phyloP scores from a whole-genome alignment of 2,329 filamentous ascomycete genomes.

The Dactylellina drechsleri region DNA sequence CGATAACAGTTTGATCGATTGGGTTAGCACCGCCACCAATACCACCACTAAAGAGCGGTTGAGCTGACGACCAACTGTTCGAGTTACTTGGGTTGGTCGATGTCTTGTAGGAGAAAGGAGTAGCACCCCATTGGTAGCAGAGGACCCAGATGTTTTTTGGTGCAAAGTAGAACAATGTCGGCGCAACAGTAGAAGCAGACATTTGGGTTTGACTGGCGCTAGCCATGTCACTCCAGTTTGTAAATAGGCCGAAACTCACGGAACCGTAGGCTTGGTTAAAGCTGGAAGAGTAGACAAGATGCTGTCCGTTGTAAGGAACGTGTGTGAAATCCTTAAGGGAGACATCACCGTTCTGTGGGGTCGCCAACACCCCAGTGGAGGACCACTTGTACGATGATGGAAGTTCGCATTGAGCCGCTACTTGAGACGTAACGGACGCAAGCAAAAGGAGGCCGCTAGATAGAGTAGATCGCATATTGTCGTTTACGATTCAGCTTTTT shows the following conservation, averaged over 20 bases:
- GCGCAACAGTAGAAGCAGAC: slow-evolving; percentile 66
- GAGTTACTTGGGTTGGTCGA: slow-evolving; percentile 69
- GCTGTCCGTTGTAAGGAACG: slow-evolving; percentile 68
- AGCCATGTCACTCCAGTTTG: slow-evolving; percentile 67
- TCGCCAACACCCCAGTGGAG: slow-evolving; percentile 66
- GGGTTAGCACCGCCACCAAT: slow-evolving; percentile 68
- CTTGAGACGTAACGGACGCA: slow-evolving; percentile 22
- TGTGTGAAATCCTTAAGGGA: slow-evolving; percentile 73
- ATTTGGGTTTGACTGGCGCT: slow-evolving; percentile 68
- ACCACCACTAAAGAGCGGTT: slow-evolving; percentile 69
- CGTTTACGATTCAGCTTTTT: no score
- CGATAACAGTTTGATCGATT: slow-evolving; percentile 74
- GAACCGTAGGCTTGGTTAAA: slow-evolving; percentile 67
- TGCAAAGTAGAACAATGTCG: slow-evolving; percentile 71
- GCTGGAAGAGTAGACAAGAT: slow-evolving; percentile 71
- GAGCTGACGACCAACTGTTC: slow-evolving; percentile 68
- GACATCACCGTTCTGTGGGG: slow-evolving; percentile 67
- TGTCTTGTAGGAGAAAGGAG: slow-evolving; percentile 71
- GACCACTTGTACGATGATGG: slow-evolving; percentile 69
- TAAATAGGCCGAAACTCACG: slow-evolving; percentile 69
- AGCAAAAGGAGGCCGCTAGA: slow-evolving; percentile 28
- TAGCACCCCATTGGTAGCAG: slow-evolving; percentile 73
- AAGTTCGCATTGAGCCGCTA: slow-evolving; percentile 8
- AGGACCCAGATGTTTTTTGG: slow-evolving; percentile 73
- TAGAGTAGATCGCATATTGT: no score